Percentiles rank a stretch among this genome's conserved stretches.
Evolutionary conservation across 2,329 filamentous ascomycete species (phyloP).

Genomic region (Neurospora sp.): DNA sequence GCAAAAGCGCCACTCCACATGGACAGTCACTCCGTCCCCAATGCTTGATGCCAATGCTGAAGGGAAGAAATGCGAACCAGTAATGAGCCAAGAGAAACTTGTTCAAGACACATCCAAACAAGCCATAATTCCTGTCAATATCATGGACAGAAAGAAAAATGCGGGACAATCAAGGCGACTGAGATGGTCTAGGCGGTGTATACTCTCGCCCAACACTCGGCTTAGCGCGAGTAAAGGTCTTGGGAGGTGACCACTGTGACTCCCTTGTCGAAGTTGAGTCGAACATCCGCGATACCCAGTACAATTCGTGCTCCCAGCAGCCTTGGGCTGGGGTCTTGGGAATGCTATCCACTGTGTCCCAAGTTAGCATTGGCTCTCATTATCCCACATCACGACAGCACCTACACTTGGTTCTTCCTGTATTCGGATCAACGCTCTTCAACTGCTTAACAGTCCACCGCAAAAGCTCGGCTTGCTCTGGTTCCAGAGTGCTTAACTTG

Average conservation of each 20-base stretch:
- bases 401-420: slow-evolving; percentile 2
- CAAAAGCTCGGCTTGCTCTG: slow-evolving; percentile 24
- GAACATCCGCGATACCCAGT: slow-evolving; percentile 17
- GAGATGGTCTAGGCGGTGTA: not conserved
- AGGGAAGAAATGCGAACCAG: not conserved
- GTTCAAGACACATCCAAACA: not conserved
- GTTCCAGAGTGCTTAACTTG: slow-evolving; percentile 21
- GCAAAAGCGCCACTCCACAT: not conserved
- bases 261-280: slow-evolving; percentile 1
- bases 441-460: slow-evolving; percentile 5
- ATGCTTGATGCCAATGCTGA: not conserved
- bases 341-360: slow-evolving; percentile 6
- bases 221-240: slow-evolving; percentile 9
- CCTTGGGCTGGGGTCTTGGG: slow-evolving; percentile 11
- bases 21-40: not conserved
- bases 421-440: not conserved
- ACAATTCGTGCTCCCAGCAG: slow-evolving; percentile 17
- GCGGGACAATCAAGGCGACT: not conserved
- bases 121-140: not conserved
- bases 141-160: not conserved
- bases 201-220: slow-evolving; percentile 10
- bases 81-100: not conserved
- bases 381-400: not conserved
- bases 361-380: not conserved
- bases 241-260: slow-evolving; percentile 9